Percentiles rank a stretch among this genome's conserved stretches.
Conservation (phyloP, 345 rosid species). For the Corchorus olitorius region DNA sequence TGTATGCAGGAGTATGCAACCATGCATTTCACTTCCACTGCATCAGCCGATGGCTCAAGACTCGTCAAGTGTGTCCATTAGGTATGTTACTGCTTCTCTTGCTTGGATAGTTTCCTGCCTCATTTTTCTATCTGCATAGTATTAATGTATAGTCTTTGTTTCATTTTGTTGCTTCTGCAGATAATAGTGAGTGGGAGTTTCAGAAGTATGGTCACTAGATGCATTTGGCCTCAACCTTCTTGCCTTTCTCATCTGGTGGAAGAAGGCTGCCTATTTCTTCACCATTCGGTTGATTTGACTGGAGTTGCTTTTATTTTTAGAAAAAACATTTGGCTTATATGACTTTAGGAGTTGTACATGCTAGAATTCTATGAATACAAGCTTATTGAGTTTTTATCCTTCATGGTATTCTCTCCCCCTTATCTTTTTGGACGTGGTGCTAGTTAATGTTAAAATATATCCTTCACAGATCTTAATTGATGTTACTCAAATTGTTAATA, state of each 20-base stretch:
- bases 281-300: neutral
- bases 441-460: no score
- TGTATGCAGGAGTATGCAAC: constrained; percentile 77
- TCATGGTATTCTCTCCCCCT: no score
- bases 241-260: neutral
- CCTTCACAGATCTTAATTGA: no score
- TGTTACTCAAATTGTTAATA: neutral
- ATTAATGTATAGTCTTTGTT: neutral
- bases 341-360: neutral
- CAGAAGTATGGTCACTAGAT: constrained; percentile 95
- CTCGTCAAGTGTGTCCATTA: constrained; percentile 97
- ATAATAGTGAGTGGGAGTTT: constrained; percentile 99
- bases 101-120: neutral
- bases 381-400: no score
- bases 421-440: no score
- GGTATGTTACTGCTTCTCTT: constrained; percentile 44
- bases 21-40: constrained; percentile 99
- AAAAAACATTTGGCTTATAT: constrained; percentile 8
- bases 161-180: constrained; percentile 39
- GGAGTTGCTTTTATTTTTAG: neutral
- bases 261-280: neutral
- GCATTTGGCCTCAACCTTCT: constrained; percentile 10
- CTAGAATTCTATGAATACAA: neutral
- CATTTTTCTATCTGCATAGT: no score
- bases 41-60: constrained; percentile 97